A percentile compares a stretch with the other conserved stretches of the same genome.
These are phyloP conservation scores for Fusarium nelsonii DNA, from an alignment of 2,329 filamentous ascomycete species.

Conservation along the genomic window DNA sequence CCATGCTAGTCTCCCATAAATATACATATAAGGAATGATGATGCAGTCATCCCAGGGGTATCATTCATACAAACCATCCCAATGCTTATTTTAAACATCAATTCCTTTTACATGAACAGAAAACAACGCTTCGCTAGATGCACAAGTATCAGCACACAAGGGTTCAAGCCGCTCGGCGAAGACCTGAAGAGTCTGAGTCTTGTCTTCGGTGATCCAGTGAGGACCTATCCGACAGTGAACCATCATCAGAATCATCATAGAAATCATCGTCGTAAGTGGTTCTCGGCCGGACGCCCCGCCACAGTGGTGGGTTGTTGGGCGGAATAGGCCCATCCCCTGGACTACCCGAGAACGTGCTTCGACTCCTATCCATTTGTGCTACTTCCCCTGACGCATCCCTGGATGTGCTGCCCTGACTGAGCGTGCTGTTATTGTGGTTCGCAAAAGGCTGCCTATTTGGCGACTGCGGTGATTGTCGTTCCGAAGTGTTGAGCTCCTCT, in stretches of 20 bases:
- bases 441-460: constrained; percentile 18
- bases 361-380: constrained; percentile 37
- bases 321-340: constrained; percentile 48
- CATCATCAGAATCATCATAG: constrained; percentile 48
- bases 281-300: constrained; percentile 56
- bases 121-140: constrained; percentile 48
- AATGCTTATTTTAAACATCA: constrained; percentile 21
- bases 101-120: constrained; percentile 9
- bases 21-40: constrained; percentile 14
- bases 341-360: constrained; percentile 43
- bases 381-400: constrained; percentile 43
- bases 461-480: constrained; percentile 31
- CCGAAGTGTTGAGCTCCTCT: constrained; percentile 53
- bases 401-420: constrained; percentile 45
- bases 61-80: constrained; percentile 34
- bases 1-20: constrained; percentile 2
- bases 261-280: constrained; percentile 52
- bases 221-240: constrained; percentile 48
- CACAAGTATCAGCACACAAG: constrained; percentile 45
- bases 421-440: constrained; percentile 34
- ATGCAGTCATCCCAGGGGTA: constrained; percentile 30
- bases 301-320: constrained; percentile 56
- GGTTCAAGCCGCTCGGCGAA: constrained; percentile 29
- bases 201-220: constrained; percentile 47
- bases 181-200: constrained; percentile 46